Percentiles rank a stretch among this genome's conserved stretches.
Conservation (phyloP, 345 rosid genomes). For the Salix caprea region DNA sequence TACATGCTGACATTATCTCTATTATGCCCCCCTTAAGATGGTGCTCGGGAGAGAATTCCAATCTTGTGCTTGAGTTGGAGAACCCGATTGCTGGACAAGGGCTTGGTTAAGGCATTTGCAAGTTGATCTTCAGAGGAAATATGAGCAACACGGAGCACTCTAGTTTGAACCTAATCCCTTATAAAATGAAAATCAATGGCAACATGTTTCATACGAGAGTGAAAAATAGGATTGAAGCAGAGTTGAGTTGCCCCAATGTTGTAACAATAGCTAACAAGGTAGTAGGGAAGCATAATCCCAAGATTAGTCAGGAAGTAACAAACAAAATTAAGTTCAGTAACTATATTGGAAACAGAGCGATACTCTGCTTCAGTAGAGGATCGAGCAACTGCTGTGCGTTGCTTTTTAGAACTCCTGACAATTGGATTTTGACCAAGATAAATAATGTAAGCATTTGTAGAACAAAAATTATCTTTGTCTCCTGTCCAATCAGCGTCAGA, state of each 20-base stretch:
- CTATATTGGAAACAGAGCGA: no score
- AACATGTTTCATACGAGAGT: not conserved
- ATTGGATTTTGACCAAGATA: not conserved
- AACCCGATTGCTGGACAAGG: not conserved
- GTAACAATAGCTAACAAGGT: not conserved
- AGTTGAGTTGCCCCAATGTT: no score
- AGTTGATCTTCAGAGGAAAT: not conserved
- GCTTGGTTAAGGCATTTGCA: not conserved
- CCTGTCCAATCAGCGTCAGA: not conserved
- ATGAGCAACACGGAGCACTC: not conserved
- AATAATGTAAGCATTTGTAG: not conserved
- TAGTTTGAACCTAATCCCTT: not conserved
- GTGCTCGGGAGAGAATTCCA: not conserved
- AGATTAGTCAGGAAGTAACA: not conserved
- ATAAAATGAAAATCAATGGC: not conserved
- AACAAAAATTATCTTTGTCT: not conserved
- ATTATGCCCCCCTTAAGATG: not conserved
- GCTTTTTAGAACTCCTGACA: not conserved
- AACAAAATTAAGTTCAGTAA: no score
- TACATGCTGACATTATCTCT: not conserved
- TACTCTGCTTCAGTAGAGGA: no score
- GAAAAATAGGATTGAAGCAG: not conserved
- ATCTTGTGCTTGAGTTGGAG: not conserved
- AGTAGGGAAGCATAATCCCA: not conserved
- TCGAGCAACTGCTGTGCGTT: no score